Base-by-base conservation (phyloP, 2,329 filamentous ascomycete genomes). In the Thelonectria rubi region DNA sequence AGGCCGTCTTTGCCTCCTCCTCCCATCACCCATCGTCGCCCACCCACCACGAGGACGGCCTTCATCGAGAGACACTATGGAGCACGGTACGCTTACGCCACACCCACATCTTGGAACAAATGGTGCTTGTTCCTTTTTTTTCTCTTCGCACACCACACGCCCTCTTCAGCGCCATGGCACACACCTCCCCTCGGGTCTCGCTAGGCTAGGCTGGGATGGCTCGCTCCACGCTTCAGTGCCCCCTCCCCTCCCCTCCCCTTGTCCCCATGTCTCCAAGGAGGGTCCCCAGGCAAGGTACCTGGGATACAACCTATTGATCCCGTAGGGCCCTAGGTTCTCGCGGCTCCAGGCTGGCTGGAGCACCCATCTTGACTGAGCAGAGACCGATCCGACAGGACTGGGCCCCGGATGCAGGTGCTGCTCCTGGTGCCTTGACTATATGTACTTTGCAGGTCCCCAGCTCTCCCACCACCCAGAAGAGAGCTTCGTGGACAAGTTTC, bases 341-440 rank as follows among this genome's bases (percentile, higher is more conserved):
- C 50, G 57, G 57, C 52, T 52, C 57, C 54, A 55, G 57, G 21
- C 57, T 57, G 47, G 51, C 26, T 34, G 46, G 37, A 50, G 17
- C 46, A 40, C 53, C 53, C 53, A 69, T 63, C 63, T 64, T 45
- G 58, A 64, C 58, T 61, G 62, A 69, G 59, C 45, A 65, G 26
- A 55, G 62, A 65, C 60, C 67, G 64, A 70, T 70, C 68, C 60
- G 68, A 70, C 61, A 50, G 49, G 66, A 70, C 63, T 65, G 66
- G 66, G 49, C 62, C 46, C 67, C 69, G 61, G 65, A 69, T 72
- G 69, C 68, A 72, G 68, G 60, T 66, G 62, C 53, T 65, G n/a
- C n/a, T n/a, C n/a, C 60, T 63, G 63, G 63, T 67, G 67, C 69
- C 66, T 72, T 69, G 67, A 66, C 69, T 72, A 72, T 72, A 72